These are phyloP conservation scores for Serendipita sp. DNA, from an alignment of 768 basidiomycete species.

Conservation along the genomic window DNA sequence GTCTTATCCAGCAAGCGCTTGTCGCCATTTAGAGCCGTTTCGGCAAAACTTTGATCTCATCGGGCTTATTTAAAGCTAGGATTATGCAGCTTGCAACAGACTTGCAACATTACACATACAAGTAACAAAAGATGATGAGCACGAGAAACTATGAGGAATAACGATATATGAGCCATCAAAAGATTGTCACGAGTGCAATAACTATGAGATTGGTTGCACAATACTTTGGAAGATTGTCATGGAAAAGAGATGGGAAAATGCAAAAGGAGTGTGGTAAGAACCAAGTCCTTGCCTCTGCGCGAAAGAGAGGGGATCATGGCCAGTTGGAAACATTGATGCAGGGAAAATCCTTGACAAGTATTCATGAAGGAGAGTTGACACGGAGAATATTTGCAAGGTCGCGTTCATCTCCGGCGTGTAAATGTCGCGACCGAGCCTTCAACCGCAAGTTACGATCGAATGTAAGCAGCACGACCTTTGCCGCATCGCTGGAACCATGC, in stretches of 20 bases:
- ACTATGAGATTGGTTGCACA: background rate
- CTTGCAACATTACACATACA: no score
- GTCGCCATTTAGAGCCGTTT: background rate
- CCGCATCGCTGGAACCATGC: slow-evolving; percentile 21
- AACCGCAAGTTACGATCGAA: slow-evolving; percentile 88
- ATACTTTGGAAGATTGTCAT: background rate
- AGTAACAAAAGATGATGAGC: background rate
- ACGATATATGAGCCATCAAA: background rate
- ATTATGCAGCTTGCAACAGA: no score
- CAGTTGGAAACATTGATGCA: no score
- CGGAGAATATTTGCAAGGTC: slow-evolving; percentile 59
- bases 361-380: background rate
- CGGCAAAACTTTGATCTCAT: no score
- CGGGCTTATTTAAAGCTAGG: no score
- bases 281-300: background rate
- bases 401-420: slow-evolving; percentile 73
- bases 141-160: background rate
- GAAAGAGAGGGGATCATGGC: background rate
- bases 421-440: slow-evolving; percentile 73
- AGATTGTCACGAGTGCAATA: background rate
- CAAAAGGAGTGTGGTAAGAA: background rate
- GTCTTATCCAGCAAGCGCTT: background rate
- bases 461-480: slow-evolving; percentile 78
- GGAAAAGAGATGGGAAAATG: background rate
- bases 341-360: no score